Conservation (phyloP, 768 basidiomycete genomes). For the Terana coerulea region DNA sequence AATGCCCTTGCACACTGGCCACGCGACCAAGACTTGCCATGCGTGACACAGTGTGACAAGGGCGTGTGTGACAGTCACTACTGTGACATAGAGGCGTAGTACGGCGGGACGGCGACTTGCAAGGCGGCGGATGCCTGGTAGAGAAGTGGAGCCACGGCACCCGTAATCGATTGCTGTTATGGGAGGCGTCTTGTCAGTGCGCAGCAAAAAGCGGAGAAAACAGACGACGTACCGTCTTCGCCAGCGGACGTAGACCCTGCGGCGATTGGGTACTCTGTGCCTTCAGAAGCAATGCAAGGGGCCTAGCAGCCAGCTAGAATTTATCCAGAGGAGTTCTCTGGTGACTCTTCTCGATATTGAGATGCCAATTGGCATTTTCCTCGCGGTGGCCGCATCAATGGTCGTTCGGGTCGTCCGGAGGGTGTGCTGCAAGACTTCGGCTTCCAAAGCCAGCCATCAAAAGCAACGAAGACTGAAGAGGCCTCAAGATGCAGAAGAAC, state of each 20-base stretch:
- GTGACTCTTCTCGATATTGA: not conserved
- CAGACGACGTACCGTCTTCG: not conserved
- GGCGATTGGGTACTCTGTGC: no score
- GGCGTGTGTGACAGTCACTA: not conserved
- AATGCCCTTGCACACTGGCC: not conserved
- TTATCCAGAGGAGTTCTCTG: no score
- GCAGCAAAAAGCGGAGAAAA: not conserved
- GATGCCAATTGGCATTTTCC: not conserved
- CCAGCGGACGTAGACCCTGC: no score
- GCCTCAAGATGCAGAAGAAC: not conserved
- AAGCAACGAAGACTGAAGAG: not conserved
- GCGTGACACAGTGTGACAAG: not conserved
- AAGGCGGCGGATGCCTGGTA: not conserved
- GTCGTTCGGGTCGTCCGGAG: no score
- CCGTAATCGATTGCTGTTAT: not conserved
- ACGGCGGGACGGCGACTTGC: not conserved
- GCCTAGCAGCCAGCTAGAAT: no score
- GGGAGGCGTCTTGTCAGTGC: not conserved
- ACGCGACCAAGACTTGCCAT: no score
- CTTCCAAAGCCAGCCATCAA: not conserved
- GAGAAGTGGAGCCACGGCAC: not conserved
- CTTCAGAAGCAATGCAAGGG: no score
- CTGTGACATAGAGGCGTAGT: not conserved
- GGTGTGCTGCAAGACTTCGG: not conserved
- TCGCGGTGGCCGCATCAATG: not conserved